phyloP scores from a whole-genome alignment of 129 eudicot species.

The Flaveria ramosissima region DNA sequence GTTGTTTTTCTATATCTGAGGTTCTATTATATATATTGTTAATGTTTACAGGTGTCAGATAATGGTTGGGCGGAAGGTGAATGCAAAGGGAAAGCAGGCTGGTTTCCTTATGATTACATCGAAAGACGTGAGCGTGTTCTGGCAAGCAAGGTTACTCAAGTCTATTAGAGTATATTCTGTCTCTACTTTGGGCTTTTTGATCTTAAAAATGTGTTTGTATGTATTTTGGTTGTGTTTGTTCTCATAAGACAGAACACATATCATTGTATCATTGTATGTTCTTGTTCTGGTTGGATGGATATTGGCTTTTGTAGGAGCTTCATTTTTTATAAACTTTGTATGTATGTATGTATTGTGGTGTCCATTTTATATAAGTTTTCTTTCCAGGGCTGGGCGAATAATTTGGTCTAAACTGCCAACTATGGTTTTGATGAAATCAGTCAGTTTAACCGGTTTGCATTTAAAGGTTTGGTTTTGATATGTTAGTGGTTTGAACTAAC shows the following conservation, averaged over 20 bases:
- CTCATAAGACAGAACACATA: not conserved
- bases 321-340: conserved; percentile 1
- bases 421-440: too few species aligned
- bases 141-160: conserved; percentile 88
- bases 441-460: too few species aligned
- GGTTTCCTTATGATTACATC: conserved; percentile 89
- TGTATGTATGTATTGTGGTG: conserved; percentile 21
- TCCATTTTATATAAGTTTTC: not conserved
- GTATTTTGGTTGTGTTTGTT: conserved; percentile 12
- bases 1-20: not conserved
- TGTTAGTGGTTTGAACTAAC: too few species aligned
- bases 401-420: too few species aligned
- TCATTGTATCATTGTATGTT: conserved; percentile 10
- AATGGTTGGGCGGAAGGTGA: conserved; percentile 99
- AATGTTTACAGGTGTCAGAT: conserved; percentile 67
- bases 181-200: not conserved
- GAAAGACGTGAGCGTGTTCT: conserved; percentile 96
- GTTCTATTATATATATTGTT: not conserved
- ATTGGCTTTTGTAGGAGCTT: not conserved
- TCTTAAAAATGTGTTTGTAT: conserved; percentile 17
- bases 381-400: too few species aligned
- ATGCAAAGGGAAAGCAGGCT: conserved; percentile 95
- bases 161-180: conserved; percentile 40
- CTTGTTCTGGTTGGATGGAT: conserved; percentile 22
- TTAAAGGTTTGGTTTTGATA: too few species aligned